Evolutionary conservation across 192 early-diverging fungal genomes (phyloP), one percentile per base, ranked within the genome.

Genomic region (Backusella mclennaniae): DNA sequence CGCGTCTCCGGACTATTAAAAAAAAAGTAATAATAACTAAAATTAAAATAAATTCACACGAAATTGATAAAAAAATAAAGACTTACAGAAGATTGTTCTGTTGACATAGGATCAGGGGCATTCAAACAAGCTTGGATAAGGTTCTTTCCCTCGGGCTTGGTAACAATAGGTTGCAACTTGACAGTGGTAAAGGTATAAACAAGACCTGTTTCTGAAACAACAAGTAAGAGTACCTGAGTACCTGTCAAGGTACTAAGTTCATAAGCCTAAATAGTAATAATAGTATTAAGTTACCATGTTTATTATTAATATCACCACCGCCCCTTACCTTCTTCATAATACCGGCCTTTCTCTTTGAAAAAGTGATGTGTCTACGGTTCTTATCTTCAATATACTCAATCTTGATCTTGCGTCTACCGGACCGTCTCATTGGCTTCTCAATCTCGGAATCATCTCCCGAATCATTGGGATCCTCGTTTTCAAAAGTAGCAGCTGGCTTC

Each of bases 341-440:
- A 41, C 96, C 96, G 12, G 95, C 93, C 76, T 96, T 97, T 80
- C 96, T 89, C 84, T 98, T 98, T 78, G 90, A 92, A 80, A 98
- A 97, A 2, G 96, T 97, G 73, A 97, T 96, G 76, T 96, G 95
- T 68, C 96, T 89, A 77, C 95, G 85, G 73, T 90, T 92, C 85
- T 96, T 96, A 82, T 97, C 96, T 66, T 95, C 93, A 52, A 98
- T 98, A 77, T 93, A 96, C 78, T 96, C 94, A 80, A 98, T 98
- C 84, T 96, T 96, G 85, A 98, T 96, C 85, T 97, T 97, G 79
- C 96, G 87, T 67, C 96, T 88, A 2, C 95, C 95, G 26, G 90
- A 84, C 4, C 92, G 87, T 82, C 93, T 93, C 66, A 86, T 86
- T 67, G 77, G 77, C 71, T 90, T 89, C 23, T 74, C 77, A n/a